Conservation (phyloP, 352 stramenopile species). For the Aphanomyces stellatus region DNA sequence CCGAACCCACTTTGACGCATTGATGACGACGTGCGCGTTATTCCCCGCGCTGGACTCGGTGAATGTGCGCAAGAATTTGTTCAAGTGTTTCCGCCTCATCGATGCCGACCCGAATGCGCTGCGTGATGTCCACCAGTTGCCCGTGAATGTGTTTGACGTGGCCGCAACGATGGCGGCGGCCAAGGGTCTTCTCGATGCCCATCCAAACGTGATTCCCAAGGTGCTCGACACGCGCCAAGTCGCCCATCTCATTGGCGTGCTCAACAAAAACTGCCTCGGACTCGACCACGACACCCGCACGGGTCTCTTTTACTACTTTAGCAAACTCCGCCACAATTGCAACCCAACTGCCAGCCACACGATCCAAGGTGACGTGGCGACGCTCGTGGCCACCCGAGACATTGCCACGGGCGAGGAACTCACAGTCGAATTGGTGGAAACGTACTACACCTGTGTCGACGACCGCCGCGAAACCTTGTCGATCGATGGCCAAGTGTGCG, state of each 20-base stretch:
- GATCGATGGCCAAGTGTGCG: constrained; percentile 52
- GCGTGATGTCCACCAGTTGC: neutral
- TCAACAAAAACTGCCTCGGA: constrained; percentile 70
- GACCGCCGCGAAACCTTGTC: constrained; percentile 48
- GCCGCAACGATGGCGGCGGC: constrained; percentile 34
- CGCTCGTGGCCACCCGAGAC: constrained; percentile 62
- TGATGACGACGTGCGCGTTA: neutral
- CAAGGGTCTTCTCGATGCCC: constrained; percentile 31
- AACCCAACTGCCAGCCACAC: constrained; percentile 66
- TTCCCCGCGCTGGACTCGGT: neutral
- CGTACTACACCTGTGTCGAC: constrained; percentile 57
- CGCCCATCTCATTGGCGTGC: constrained; percentile 51
- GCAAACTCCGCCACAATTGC: constrained; percentile 67
- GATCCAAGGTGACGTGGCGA: constrained; percentile 49
- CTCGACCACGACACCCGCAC: constrained; percentile 62
- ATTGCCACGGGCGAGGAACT: constrained; percentile 50
- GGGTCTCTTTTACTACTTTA: constrained; percentile 57
- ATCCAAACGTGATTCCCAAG: constrained; percentile 44
- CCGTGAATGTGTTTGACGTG: neutral
- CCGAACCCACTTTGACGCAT: neutral
- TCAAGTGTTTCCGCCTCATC: constrained; percentile 9
- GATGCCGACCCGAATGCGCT: neutral
- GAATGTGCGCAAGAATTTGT: constrained; percentile 8
- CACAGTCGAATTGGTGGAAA: constrained; percentile 74
- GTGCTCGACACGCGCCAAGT: constrained; percentile 49